Percentiles rank a stretch among this genome's conserved stretches.
Evolutionary conservation across 352 stramenopile genomes (phyloP).

Genomic region (Phytophthora cajani): DNA sequence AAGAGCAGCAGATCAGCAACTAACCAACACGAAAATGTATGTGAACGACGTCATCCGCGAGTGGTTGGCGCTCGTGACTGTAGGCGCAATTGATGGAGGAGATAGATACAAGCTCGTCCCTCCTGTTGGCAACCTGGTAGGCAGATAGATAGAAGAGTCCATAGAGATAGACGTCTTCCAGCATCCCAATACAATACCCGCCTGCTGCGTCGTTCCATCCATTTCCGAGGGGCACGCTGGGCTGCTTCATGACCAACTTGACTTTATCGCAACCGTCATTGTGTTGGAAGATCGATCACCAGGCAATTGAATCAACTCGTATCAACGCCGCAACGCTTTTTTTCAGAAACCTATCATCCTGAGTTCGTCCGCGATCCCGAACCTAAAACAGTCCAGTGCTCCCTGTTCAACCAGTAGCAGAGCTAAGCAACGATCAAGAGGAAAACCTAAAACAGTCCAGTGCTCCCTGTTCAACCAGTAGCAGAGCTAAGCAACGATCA

Average conservation of each 20-base stretch:
- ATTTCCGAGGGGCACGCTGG: not conserved
- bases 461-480: too few species aligned
- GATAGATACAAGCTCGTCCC: not conserved
- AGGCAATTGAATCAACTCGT: too few species aligned
- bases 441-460: not conserved
- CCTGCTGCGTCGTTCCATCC: constrained; percentile 8
- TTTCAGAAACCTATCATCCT: too few species aligned
- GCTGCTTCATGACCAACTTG: not conserved
- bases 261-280: not conserved
- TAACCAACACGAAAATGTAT: constrained; percentile 40
- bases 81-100: constrained; percentile 35
- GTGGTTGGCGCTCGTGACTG: constrained; percentile 14
- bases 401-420: too few species aligned
- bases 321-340: too few species aligned
- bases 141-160: constrained; percentile 23
- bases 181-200: constrained; percentile 40
- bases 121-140: constrained; percentile 34
- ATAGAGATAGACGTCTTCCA: constrained; percentile 27
- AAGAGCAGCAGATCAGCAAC: constrained; percentile 25
- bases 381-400: too few species aligned
- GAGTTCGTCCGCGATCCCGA: too few species aligned
- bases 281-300: not conserved
- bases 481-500: not conserved
- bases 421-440: not conserved
- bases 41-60: constrained; percentile 23